Base-by-base conservation (phyloP, 495 filamentous ascomycete species). In the Venustampulla echinocandica region DNA sequence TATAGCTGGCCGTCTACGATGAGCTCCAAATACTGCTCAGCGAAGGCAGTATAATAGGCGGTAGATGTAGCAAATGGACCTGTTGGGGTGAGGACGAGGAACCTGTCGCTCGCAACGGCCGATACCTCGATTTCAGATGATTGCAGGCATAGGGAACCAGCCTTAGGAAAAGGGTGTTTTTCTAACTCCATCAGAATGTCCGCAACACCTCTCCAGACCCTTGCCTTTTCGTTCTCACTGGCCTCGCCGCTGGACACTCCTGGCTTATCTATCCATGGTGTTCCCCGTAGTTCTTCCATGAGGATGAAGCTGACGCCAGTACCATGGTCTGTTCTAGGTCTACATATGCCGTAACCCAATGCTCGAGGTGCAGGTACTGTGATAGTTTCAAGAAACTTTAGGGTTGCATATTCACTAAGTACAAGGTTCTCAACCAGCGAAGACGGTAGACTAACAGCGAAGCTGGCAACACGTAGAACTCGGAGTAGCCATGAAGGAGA, bases 401-500 rank as follows among this genome's bases (percentile, higher is more conserved):
- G 15, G 34, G 58, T 59, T n/a, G 53, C 53, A 46, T 52, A 54
- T 42, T 59, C 58, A 32, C 49, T 53, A 22, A 52, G 38, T 10
- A 61, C 22, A 24, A 56, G 19, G 17, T 42, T 39, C 10, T 58
- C 51, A 15, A 44, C 49, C 14, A 53, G 47, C 21, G 7, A 32
- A 46, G 21, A 17, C 20, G 42, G 47, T 18, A 54, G 27, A 9
- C 42, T 41, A 32, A 51, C 41, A 27, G 40, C 47, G 22, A 42
- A 52, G 30, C 42, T 42, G 20, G 39, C 39, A 42, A 42, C 23
- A 42, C 27, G 27, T 30, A n/a, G 27, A 30, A 30, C 27, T n/a
- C 27, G 7, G n/a, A 30, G 27, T 30, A 30, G n/a, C 27, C 27
- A 30, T 30, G 27, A 30, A 30, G 27, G 27, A 30, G 27, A 30